Percentiles rank a stretch among this genome's conserved stretches.
Conservation (phyloP, 2,329 filamentous ascomycete genomes). For the Apiospora pterosperma region DNA sequence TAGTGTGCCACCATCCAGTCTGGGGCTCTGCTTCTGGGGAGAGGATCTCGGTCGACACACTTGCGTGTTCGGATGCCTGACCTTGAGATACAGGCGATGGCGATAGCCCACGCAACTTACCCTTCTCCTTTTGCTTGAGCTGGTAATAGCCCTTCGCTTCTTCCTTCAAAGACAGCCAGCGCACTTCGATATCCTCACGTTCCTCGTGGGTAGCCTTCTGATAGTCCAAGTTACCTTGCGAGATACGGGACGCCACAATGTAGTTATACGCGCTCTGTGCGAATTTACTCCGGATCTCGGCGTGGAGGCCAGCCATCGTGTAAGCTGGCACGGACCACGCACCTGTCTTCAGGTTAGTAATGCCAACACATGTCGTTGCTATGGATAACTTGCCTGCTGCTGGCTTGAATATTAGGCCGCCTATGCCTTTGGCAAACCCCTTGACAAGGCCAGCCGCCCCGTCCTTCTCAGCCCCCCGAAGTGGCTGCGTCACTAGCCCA, state of each 20-base stretch:
- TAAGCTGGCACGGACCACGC: slow-evolving; percentile 75
- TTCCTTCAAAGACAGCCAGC: slow-evolving; percentile 60
- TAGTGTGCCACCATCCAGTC: slow-evolving; percentile 47
- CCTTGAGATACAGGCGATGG: slow-evolving; percentile 18
- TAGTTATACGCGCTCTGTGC: slow-evolving; percentile 73
- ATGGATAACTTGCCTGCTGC: slow-evolving; percentile 57
- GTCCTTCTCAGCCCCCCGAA: slow-evolving; percentile 64
- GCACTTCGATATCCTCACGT: slow-evolving; percentile 57
- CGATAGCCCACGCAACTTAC: slow-evolving; percentile 29
- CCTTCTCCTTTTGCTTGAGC: slow-evolving; percentile 44
- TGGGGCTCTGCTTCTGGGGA: slow-evolving; percentile 22
- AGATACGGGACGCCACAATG: slow-evolving; percentile 72
- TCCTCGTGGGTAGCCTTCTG: slow-evolving; percentile 53
- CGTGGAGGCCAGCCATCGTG: slow-evolving; percentile 77
- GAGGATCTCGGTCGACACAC: slow-evolving; percentile 12
- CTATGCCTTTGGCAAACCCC: slow-evolving; percentile 78
- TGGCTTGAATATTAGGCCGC: slow-evolving; percentile 79
- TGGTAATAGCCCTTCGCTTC: slow-evolving; percentile 59
- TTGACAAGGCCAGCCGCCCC: slow-evolving; percentile 66
- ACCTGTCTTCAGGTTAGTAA: slow-evolving; percentile 31
- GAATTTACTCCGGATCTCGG: slow-evolving; percentile 69
- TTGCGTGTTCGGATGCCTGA: slow-evolving; percentile 12
- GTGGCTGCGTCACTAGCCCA: slow-evolving; percentile 75
- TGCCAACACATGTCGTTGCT: no score
- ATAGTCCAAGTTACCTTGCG: slow-evolving; percentile 70